Evolutionary conservation across 2,329 filamentous ascomycete genomes (phyloP).

Genomic region (Penicillium vulpinum): DNA sequence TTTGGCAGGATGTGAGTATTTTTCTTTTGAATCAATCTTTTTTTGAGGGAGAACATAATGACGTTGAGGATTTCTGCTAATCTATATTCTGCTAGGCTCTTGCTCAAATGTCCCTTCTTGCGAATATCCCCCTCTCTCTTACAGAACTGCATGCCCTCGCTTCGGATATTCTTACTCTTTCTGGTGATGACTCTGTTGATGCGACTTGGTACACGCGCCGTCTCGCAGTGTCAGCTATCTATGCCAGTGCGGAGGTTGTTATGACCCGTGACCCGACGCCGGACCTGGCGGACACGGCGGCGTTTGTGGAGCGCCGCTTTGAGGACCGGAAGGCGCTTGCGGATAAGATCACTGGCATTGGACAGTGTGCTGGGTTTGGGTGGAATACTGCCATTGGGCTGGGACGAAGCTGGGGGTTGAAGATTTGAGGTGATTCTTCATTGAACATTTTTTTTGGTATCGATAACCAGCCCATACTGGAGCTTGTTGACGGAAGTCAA

Average conservation of each 20-base stretch:
- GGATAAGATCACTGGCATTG: slow-evolving; percentile 61
- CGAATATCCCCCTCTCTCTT: slow-evolving; percentile 72
- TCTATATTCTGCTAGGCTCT: slow-evolving; percentile 61
- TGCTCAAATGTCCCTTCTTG: slow-evolving; percentile 83
- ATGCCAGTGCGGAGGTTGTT: slow-evolving; percentile 80
- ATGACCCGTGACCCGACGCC: slow-evolving; percentile 85
- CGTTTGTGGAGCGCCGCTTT: slow-evolving; percentile 75
- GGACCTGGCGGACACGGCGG: slow-evolving; percentile 73
- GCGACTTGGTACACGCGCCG: slow-evolving; percentile 82
- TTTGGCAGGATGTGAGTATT: slow-evolving; percentile 78
- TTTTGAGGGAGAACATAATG: not conserved
- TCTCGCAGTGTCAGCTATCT: slow-evolving; percentile 63
- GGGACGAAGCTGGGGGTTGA: slow-evolving; percentile 81
- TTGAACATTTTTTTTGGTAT: not conserved
- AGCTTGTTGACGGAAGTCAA: not conserved
- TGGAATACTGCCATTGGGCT: slow-evolving; percentile 75
- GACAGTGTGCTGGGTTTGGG: slow-evolving; percentile 81
- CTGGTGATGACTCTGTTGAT: slow-evolving; percentile 80
- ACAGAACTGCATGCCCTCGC: slow-evolving; percentile 76
- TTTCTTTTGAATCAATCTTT: slow-evolving; percentile 3
- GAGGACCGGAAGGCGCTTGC: slow-evolving; percentile 67
- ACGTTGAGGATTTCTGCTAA: not conserved
- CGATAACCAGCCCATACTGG: not conserved
- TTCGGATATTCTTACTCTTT: slow-evolving; percentile 90
- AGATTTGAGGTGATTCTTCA: slow-evolving; percentile 58